phyloP scores from a whole-genome alignment of 2,329 filamentous ascomycete genomes.

The Ophiobolus disseminans region DNA sequence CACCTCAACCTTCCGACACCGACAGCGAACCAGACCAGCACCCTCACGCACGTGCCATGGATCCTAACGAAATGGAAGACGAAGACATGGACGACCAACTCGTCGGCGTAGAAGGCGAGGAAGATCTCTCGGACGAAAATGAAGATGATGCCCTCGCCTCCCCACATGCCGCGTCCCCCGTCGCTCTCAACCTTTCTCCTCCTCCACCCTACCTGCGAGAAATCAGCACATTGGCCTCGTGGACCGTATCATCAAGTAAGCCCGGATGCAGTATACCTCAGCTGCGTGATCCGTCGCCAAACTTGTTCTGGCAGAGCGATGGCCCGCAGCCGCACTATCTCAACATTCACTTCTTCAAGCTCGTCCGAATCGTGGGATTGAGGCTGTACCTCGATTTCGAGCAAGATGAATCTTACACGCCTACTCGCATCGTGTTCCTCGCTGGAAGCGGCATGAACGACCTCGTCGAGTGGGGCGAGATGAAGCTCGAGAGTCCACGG shows the following conservation, averaged over 20 bases:
- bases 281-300: conserved; percentile 74
- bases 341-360: conserved; percentile 85
- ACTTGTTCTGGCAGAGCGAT: conserved; percentile 84
- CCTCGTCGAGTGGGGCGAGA: conserved; percentile 83
- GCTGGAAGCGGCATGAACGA: conserved; percentile 93
- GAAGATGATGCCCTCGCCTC: conserved; percentile 51
- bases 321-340: conserved; percentile 83
- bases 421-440: conserved; percentile 86
- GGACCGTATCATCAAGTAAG: conserved; percentile 83
- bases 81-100: conserved; percentile 34
- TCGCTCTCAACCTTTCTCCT: conserved; percentile 32
- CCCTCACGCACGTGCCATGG: not conserved
- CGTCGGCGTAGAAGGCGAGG: conserved; percentile 30
- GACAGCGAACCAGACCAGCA: conserved; percentile 37
- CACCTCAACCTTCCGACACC: conserved; percentile 25
- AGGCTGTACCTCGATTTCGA: conserved; percentile 90
- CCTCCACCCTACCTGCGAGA: conserved; percentile 69
- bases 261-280: conserved; percentile 80
- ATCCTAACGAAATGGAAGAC: conserved; percentile 12
- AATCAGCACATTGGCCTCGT: conserved; percentile 82
- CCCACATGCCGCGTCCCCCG: conserved; percentile 10
- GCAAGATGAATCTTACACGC: conserved; percentile 94
- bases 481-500: conserved; percentile 77
- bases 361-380: conserved; percentile 78
- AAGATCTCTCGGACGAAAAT: conserved; percentile 56